Conservation (phyloP, 2,329 filamentous ascomycete species). For the Didymellaceae sp. region DNA sequence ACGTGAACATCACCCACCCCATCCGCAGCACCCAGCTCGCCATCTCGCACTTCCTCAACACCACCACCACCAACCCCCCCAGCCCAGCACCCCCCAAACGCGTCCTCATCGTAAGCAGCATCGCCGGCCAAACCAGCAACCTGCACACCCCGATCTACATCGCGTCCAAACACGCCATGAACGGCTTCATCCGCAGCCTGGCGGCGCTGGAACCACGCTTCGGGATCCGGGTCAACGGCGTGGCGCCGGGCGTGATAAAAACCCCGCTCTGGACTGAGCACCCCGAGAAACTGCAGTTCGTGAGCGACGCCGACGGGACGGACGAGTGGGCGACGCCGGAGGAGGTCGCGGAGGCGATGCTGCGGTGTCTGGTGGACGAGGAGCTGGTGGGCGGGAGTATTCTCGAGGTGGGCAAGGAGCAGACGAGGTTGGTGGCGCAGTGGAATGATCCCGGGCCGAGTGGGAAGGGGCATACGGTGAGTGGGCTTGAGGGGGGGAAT, state of each 20-base stretch:
- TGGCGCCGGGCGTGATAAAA: conserved; percentile 66
- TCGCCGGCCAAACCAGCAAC: conserved; percentile 52
- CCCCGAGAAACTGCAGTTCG: conserved; percentile 64
- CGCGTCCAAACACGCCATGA: conserved; percentile 56
- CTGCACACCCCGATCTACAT: conserved; percentile 53
- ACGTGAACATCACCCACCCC: conserved; percentile 58
- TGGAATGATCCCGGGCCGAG: conserved; percentile 63
- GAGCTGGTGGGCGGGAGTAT: conserved; percentile 56
- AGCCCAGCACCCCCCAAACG: conserved; percentile 49
- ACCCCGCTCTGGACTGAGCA: conserved; percentile 69
- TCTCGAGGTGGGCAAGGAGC: conserved; percentile 61
- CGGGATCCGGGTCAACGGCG: conserved; percentile 65
- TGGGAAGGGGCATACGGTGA: conserved; percentile 55
- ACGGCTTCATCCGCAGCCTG: conserved; percentile 58
- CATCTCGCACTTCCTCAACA: conserved; percentile 51
- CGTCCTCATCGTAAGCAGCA: conserved; percentile 53
- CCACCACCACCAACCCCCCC: conserved; percentile 36
- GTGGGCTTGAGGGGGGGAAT: conserved; percentile 50
- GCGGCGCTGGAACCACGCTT: conserved; percentile 55
- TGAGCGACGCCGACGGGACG: too few relatives aligned
- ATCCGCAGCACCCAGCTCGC: conserved; percentile 57
- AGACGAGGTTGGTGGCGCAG: conserved; percentile 58
- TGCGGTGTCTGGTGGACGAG: conserved; percentile 60
- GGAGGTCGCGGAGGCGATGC: conserved; percentile 66
- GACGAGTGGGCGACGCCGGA: conserved; percentile 68